Conservation (phyloP, 2,329 filamentous ascomycete species). For the Trichoderma sp. region DNA sequence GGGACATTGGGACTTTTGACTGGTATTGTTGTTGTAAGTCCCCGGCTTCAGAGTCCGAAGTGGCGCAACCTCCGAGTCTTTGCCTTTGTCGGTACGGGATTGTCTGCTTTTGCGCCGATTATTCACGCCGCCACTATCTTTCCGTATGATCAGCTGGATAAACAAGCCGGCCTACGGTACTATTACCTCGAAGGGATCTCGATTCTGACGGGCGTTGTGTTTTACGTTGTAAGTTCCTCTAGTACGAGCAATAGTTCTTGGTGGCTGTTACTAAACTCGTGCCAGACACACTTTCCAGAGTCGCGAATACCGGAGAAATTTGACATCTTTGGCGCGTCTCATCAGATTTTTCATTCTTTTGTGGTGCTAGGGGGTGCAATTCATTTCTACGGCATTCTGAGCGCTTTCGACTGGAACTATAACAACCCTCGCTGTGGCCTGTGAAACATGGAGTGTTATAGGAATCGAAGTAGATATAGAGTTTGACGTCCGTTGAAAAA, state of each 20-base stretch:
- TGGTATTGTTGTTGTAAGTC: neutral
- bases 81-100: conserved; percentile 37
- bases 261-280: neutral
- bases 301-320: conserved; percentile 40
- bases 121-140: conserved; percentile 39
- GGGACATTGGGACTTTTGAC: neutral
- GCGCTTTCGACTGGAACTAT: neutral
- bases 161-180: conserved; percentile 40
- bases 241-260: neutral
- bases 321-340: conserved; percentile 44
- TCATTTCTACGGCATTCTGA: neutral
- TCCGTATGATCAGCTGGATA: conserved; percentile 37
- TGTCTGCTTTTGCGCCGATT: conserved; percentile 40
- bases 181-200: conserved; percentile 38
- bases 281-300: conserved; percentile 43
- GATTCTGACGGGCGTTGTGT: neutral
- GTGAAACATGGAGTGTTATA: neutral
- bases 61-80: conserved; percentile 37
- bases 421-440: neutral
- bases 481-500: neutral
- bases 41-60: neutral
- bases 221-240: neutral
- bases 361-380: conserved; percentile 37
- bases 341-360: conserved; percentile 46
- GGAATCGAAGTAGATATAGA: neutral